These are phyloP conservation scores for Gypsophila paniculata DNA, from an alignment of 179 eudicot genomes.

Conservation along the genomic window DNA sequence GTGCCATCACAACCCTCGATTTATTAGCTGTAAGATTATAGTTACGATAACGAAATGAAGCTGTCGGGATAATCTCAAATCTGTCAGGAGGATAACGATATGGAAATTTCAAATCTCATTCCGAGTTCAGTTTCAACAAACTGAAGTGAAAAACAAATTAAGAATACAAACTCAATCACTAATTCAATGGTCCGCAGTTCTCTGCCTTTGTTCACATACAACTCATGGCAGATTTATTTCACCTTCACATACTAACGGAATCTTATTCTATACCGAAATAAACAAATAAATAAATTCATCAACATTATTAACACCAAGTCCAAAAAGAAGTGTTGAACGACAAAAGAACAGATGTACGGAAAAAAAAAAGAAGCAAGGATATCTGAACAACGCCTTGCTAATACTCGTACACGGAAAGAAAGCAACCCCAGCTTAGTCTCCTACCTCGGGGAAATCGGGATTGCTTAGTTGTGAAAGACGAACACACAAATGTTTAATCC, in stretches of 20 bases:
- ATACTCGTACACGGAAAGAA: constrained; percentile 22
- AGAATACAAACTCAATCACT: constrained; percentile 29
- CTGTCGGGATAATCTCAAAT: neutral
- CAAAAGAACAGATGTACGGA: constrained; percentile 7
- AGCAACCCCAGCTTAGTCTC: constrained; percentile 20
- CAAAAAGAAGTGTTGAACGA: constrained; percentile 15
- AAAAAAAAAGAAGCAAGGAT: constrained; percentile 23
- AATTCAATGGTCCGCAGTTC: constrained; percentile 20
- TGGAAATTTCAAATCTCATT: neutral
- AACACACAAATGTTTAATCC: neutral
- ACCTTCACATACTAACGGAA: constrained; percentile 12
- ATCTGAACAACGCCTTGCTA: constrained; percentile 22
- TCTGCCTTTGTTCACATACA: constrained; percentile 27
- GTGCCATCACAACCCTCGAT: too few relatives aligned
- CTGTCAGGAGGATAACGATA: neutral
- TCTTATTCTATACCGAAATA: constrained; percentile 28
- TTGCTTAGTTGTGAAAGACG: constrained; percentile 15
- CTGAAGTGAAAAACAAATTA: constrained; percentile 18
- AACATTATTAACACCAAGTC: constrained; percentile 18
- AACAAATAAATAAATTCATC: constrained; percentile 21
- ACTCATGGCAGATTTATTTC: constrained; percentile 24
- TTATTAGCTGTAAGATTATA: too few relatives aligned
- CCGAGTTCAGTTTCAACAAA: neutral
- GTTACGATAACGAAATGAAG: too few relatives aligned
- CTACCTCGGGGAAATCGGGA: constrained; percentile 15